Percentiles rank a stretch among this genome's conserved stretches.
These are phyloP conservation scores for Penstemon davidsonii DNA, from an alignment of 257 asterid species.

Conservation along the genomic window DNA sequence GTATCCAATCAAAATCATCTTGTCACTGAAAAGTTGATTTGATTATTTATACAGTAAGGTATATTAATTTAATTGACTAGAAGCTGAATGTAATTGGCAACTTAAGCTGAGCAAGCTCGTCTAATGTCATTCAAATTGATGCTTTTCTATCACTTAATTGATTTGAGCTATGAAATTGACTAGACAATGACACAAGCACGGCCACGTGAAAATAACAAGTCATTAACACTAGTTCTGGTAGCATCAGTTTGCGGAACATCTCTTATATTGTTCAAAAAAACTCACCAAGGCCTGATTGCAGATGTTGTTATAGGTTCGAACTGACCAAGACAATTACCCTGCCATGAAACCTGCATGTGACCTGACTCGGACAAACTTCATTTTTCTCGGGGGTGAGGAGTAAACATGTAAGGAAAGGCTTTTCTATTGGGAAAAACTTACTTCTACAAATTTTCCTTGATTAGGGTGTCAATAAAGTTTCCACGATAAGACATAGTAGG, in stretches of 20 bases:
- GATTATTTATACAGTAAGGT: slow-evolving; percentile 12
- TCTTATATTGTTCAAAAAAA: not conserved
- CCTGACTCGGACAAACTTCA: too few species aligned
- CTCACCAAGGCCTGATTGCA: not conserved
- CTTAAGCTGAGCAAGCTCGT: slow-evolving; percentile 2
- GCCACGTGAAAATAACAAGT: not conserved
- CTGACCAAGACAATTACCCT: not conserved
- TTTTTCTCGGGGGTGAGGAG: too few species aligned
- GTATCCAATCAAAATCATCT: slow-evolving; percentile 1
- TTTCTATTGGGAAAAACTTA: too few species aligned
- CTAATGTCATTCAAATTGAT: not conserved
- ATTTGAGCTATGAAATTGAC: not conserved
- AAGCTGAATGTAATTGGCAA: slow-evolving; percentile 11
- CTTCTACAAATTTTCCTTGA: too few species aligned
- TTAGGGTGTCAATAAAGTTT: too few species aligned
- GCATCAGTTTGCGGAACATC: not conserved
- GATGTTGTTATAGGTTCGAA: not conserved
- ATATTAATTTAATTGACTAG: slow-evolving; percentile 17
- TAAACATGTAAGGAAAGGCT: too few species aligned
- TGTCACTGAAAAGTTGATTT: not conserved
- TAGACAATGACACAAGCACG: not conserved
- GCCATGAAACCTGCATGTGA: not conserved
- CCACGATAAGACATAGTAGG: too few species aligned
- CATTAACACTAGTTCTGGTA: not conserved
- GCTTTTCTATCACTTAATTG: not conserved